Evolutionary conservation across 2,329 filamentous ascomycete species (phyloP).

Genomic region (Talaromyces sp.): DNA sequence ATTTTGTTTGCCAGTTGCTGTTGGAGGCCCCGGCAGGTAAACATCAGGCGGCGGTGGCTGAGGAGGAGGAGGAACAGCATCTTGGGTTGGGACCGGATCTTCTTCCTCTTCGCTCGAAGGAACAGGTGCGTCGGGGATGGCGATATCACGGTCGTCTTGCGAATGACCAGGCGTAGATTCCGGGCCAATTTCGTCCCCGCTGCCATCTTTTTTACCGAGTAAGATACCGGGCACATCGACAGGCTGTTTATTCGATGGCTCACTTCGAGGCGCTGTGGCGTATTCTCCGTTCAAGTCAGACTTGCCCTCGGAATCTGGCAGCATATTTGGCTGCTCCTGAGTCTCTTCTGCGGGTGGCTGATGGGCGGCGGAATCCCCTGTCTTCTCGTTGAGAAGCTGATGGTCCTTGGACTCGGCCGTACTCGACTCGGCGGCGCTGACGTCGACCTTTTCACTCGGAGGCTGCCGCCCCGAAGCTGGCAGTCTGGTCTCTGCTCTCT

Average conservation of each 20-base stretch:
- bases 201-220: conserved; percentile 1
- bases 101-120: conserved; percentile 45
- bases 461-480: conserved; percentile 29
- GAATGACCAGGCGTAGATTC: conserved; percentile 10
- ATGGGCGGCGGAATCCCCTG: conserved; percentile 23
- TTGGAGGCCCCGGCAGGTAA: conserved; percentile 53
- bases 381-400: conserved; percentile 33
- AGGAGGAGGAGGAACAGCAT: conserved; percentile 37
- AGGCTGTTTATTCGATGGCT: conserved; percentile 7
- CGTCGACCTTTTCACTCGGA: conserved; percentile 36
- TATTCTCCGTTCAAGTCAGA: conserved; percentile 18
- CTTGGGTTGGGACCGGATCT: conserved; percentile 34
- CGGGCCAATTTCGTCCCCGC: conserved; percentile 1
- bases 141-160: conserved; percentile 49
- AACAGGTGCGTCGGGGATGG: conserved; percentile 56
- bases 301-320: conserved; percentile 23
- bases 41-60: conserved; percentile 41
- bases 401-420: conserved; percentile 36
- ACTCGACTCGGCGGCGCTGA: conserved; percentile 33
- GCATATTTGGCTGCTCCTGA: conserved; percentile 14
- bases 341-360: conserved; percentile 21
- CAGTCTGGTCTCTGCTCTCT: conserved; percentile 39
- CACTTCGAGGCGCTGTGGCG: conserved; percentile 16
- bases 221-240: neutral
- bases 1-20: conserved; percentile 45